Percentiles rank a stretch among this genome's conserved stretches.
phyloP scores from a whole-genome alignment of 1,139 yeast genomes.

The Nakaseomyces nivariensis region DNA sequence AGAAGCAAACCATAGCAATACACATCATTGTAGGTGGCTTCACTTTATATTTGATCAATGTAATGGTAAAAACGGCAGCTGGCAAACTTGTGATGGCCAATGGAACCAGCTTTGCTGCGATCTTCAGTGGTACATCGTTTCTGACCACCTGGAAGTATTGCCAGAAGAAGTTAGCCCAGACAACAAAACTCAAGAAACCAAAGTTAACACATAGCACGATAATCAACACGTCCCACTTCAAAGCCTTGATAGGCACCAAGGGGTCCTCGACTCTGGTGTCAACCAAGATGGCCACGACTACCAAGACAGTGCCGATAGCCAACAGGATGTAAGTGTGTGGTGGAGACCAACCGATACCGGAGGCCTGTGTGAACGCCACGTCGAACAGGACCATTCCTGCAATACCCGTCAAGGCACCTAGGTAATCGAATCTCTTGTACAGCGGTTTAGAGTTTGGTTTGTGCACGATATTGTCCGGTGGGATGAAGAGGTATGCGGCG shows the following conservation, averaged over 20 bases:
- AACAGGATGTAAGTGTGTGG: constrained; percentile 43
- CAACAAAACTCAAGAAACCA: constrained; percentile 54
- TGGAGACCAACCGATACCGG: constrained; percentile 46
- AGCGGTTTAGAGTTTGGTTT: constrained; percentile 6
- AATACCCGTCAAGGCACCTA: constrained; percentile 41
- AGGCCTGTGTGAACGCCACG: constrained; percentile 55
- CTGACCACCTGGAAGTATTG: constrained; percentile 33
- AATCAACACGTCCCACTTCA: constrained; percentile 36
- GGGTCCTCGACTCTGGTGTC: constrained; percentile 37
- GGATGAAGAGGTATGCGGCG: constrained; percentile 29
- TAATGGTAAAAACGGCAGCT: constrained; percentile 40
- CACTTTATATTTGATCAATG: constrained; percentile 31
- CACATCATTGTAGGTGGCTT: constrained; percentile 35
- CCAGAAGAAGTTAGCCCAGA: constrained; percentile 43
- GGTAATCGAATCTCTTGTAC: constrained; percentile 34
- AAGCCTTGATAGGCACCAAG: constrained; percentile 36
- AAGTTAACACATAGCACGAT: constrained; percentile 41
- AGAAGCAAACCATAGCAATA: constrained; percentile 37
- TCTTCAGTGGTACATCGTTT: constrained; percentile 29
- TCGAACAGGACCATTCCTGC: constrained; percentile 42
- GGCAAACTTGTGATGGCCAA: constrained; percentile 22
- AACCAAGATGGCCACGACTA: constrained; percentile 33
- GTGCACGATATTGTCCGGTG: constrained; percentile 19
- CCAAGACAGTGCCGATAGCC: constrained; percentile 37
- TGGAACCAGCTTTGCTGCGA: constrained; percentile 37